A percentile compares a stretch with the other conserved stretches of the same genome.
Evolutionary conservation across 2,329 filamentous ascomycete genomes (phyloP).

Genomic region (Lecanosticta acicola): DNA sequence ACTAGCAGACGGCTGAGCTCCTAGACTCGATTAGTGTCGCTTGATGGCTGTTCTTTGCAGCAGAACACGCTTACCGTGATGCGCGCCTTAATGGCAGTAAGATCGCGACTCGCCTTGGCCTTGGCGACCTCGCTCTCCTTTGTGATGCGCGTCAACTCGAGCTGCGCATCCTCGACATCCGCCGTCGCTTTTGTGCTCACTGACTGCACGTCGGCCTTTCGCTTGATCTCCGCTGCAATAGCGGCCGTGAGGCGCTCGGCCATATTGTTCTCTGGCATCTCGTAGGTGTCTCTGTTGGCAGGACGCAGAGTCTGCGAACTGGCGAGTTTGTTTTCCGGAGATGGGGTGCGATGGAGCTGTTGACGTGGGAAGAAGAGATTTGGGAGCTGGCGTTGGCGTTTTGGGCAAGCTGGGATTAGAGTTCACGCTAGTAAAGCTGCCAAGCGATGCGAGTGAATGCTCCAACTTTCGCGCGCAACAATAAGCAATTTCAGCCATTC

Average conservation of each 20-base stretch:
- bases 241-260: not conserved
- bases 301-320: too few relatives aligned
- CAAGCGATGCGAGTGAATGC: too few relatives aligned
- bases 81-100: not conserved
- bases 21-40: too few relatives aligned
- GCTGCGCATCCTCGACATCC: not conserved
- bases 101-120: not conserved
- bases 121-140: not conserved
- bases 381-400: too few relatives aligned
- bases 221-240: not conserved
- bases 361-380: too few relatives aligned
- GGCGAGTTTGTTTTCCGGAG: too few relatives aligned
- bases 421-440: too few relatives aligned
- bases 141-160: not conserved
- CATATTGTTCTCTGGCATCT: not conserved
- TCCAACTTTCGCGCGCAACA: too few relatives aligned
- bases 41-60: not conserved
- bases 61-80: not conserved
- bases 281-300: too few relatives aligned
- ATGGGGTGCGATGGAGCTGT: too few relatives aligned
- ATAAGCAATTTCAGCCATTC: too few relatives aligned
- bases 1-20: not conserved
- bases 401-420: too few relatives aligned
- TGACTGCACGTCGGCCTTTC: not conserved
- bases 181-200: not conserved